Base-by-base conservation (phyloP, 805 yeast genomes). In the Jamesozyma rosinii region DNA sequence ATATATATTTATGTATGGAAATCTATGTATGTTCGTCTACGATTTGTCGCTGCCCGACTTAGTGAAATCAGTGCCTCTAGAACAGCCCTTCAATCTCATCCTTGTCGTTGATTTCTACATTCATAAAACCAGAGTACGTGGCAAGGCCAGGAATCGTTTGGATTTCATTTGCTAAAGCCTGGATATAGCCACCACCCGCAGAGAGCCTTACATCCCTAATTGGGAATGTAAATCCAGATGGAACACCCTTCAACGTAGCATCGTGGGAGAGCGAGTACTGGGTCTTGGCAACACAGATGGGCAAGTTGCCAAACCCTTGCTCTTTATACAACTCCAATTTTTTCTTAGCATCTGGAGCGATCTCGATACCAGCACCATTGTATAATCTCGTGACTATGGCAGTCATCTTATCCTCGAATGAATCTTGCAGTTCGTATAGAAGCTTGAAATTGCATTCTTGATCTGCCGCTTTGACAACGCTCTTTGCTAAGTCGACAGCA, bases 121-220 rank as follows among this genome's bases (percentile, higher is more conserved):
- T 82, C 90, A 83, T 83, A 67, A 79, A 83, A 34, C 94, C 92
- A 61, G 85, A 79, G 59, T 82, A 84, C 3, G 94, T 83, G 45
- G 92, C 85, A 61, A 83, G 72, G 47, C 94, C 92, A 24, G 94
- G 94, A 55, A 83, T 83, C 37, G 94, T 83, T 70, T 80, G 85
- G 57, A 83, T 83, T 63, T 83, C 89, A 43, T 87, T 92, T 4
- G 94, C 92, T 55, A 83, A 70, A 4, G 90, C 92, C 58, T 83
- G 83, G 63, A 83, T 71, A 65, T 83, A 83, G 4, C 92, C 92
- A 32, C 92, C 92, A 65, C 94, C 94, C 52, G 81, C 74, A 18
- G 83, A 77, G 15, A 81, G 81, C 60, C 85, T 75, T 45, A 83
- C 79, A 53, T 83, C 94, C 68, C 90, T 74, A 53, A 83, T 79